A percentile compares a stretch with the other conserved stretches of the same genome.
Conservation (phyloP, 768 basidiomycete genomes). For the Suillus clintonianus region DNA sequence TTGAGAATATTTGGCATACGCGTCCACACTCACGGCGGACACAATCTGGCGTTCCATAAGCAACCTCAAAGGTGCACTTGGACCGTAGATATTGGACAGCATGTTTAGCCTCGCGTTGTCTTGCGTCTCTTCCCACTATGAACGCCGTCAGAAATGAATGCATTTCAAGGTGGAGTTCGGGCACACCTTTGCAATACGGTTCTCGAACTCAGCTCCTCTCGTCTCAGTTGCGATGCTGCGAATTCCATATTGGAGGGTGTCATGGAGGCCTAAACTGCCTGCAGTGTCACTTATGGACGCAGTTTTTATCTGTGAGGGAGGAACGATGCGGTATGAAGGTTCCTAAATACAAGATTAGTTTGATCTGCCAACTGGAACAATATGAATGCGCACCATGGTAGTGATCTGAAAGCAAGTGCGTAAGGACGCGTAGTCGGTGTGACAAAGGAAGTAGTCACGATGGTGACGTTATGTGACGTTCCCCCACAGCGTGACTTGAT, state of each 20-base stretch:
- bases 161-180: slow-evolving; percentile 3
- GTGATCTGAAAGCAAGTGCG: slow-evolving; percentile 4
- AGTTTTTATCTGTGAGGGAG: slow-evolving; percentile 51
- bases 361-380: not conserved
- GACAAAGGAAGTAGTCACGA: slow-evolving; percentile 8
- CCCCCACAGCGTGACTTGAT: slow-evolving; percentile 19
- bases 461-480: slow-evolving; percentile 30
- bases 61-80: slow-evolving; percentile 86
- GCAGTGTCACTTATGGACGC: slow-evolving; percentile 70
- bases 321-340: slow-evolving; percentile 64
- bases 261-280: slow-evolving; percentile 82
- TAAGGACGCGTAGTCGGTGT: slow-evolving; percentile 19
- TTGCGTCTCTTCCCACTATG: slow-evolving; percentile 93
- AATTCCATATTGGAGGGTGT: slow-evolving; percentile 83
- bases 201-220: slow-evolving; percentile 54
- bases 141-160: not conserved
- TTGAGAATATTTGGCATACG: not conserved
- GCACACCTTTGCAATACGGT: slow-evolving; percentile 73
- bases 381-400: slow-evolving; percentile 21
- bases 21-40: slow-evolving; percentile 53
- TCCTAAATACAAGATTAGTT: slow-evolving; percentile 31
- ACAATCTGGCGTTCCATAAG: slow-evolving; percentile 96
- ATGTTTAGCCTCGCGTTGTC: slow-evolving; percentile 83
- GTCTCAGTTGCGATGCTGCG: slow-evolving; percentile 78
- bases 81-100: slow-evolving; percentile 80